Conservation (phyloP, 257 asterid genomes). For the Petunia axillaris region DNA sequence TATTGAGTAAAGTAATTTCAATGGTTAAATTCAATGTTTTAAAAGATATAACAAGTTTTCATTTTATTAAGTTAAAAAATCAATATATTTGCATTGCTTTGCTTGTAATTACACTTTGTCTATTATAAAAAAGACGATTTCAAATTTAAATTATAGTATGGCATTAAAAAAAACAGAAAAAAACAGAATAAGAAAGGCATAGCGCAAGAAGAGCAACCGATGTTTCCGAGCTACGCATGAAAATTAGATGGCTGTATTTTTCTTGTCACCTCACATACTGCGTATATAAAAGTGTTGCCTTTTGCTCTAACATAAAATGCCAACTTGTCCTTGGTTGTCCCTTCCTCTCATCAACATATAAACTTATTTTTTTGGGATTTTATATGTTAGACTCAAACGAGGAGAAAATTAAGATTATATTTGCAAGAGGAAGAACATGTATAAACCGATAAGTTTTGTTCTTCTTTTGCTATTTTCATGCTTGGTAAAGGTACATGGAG, state of each 20-base stretch:
- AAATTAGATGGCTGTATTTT: background rate
- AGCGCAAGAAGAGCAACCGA: background rate
- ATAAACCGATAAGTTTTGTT: background rate
- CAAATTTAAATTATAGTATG: background rate
- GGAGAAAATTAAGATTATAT: background rate
- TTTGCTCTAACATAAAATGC: background rate
- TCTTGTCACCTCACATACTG: background rate
- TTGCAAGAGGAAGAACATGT: background rate
- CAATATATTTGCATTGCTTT: background rate
- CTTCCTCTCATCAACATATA: slow-evolving; percentile 18
- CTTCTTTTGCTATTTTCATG: slow-evolving; percentile 15
- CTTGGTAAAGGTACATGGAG: slow-evolving; percentile 1
- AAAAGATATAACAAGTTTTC: too few relatives aligned
- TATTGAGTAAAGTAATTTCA: too few relatives aligned
- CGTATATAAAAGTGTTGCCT: background rate
- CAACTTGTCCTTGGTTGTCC: slow-evolving; percentile 16
- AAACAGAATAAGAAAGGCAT: background rate
- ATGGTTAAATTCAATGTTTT: too few relatives aligned
- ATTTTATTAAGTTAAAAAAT: too few relatives aligned
- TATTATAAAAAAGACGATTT: too few relatives aligned
- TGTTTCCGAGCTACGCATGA: background rate
- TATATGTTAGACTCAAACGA: background rate
- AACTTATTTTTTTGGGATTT: background rate
- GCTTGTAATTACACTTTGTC: background rate
- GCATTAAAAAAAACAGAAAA: background rate